Percentiles rank a stretch among this genome's conserved stretches.
phyloP scores from a whole-genome alignment of 495 filamentous ascomycete species.

The Penicillium coffeae region DNA sequence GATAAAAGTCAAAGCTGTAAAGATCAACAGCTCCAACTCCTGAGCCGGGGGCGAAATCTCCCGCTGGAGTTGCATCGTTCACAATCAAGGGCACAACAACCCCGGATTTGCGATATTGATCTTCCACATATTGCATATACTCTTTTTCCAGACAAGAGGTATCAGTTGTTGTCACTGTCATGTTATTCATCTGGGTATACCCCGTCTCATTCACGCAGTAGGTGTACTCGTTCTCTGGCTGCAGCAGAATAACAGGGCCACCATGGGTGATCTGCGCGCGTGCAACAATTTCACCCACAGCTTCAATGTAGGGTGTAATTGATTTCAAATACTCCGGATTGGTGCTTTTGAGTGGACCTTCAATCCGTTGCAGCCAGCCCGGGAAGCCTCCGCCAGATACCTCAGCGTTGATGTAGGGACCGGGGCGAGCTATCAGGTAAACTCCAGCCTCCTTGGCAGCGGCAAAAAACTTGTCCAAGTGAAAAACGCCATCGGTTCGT shows the following conservation, averaged over 20 bases:
- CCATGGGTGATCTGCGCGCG: constrained; percentile 49
- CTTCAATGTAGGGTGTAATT: constrained; percentile 43
- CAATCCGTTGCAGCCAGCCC: constrained; percentile 52
- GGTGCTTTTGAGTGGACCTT: constrained; percentile 38
- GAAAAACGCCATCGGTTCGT: constrained; percentile 46
- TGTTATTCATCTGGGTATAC: constrained; percentile 51
- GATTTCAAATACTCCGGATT: constrained; percentile 37
- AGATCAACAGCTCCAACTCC: constrained; percentile 53
- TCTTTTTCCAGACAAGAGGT: constrained; percentile 51
- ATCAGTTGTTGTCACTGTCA: constrained; percentile 42
- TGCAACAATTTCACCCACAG: constrained; percentile 46
- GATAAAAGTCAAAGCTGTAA: constrained; percentile 54
- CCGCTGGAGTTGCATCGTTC: too few relatives aligned
- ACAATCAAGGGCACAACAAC: too few relatives aligned
- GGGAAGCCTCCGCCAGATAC: constrained; percentile 48
- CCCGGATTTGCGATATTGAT: too few relatives aligned
- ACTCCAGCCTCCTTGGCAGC: constrained; percentile 54
- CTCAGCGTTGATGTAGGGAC: constrained; percentile 57
- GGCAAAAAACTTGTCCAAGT: constrained; percentile 55
- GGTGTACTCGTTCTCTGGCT: constrained; percentile 51
- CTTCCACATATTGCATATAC: constrained; percentile 41
- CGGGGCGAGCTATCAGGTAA: constrained; percentile 55
- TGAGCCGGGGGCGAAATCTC: constrained; percentile 55
- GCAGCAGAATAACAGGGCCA: constrained; percentile 50
- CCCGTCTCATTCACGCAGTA: constrained; percentile 35